Base-by-base conservation (phyloP, 768 basidiomycete species). In the Xanthoconium stramineum region DNA sequence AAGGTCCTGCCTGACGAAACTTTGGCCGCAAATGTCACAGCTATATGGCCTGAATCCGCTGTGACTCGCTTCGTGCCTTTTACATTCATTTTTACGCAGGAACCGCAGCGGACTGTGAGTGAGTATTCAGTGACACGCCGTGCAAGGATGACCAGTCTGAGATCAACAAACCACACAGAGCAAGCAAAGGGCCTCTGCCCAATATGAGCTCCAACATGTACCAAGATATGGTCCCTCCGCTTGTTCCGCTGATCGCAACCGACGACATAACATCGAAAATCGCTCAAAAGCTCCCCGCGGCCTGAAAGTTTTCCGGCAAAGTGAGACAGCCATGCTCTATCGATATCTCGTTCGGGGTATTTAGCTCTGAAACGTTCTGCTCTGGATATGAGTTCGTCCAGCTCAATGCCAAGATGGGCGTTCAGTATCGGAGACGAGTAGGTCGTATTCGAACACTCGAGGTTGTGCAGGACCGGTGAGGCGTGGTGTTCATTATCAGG, bases 51-150 rank as follows among this genome's bases (percentile, higher is more conserved):
- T 79, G 39, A 60, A 64, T 14, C 82, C 83, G 12, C 74, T 79
- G 63, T 89, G 87, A 56, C 81, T 83, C 14, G 82, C 76, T 67
- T 87, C 85, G 57, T 89, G 88, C 29, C 88, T 81, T 65, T 87
- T 88, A 73, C 85, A 87, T 66, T 89, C 87, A 62, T 89, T 88
- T 68, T 85, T 88, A 56, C 88, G 83, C 56, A 87, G 65, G 72
- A 89, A 89, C 13, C 82, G 76, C 55, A 84, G 76, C 3, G 80
- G 69, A 65, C 88, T 89, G 50, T 29, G 10, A 52, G 15, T n/a
- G 35, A 19, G 17, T 5, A 52, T 36, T 69, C 45, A 69, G 61
- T 32, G 37, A 49, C 53, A 52, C 19, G 44, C 20, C 55, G 49
- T 15, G 48, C 30, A 40, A 37, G 30, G 3, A 45, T 5, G n/a